A percentile compares a stretch with the other conserved stretches of the same genome.
Conservation (phyloP, 2,329 filamentous ascomycete species). For the Xylaria sp. region DNA sequence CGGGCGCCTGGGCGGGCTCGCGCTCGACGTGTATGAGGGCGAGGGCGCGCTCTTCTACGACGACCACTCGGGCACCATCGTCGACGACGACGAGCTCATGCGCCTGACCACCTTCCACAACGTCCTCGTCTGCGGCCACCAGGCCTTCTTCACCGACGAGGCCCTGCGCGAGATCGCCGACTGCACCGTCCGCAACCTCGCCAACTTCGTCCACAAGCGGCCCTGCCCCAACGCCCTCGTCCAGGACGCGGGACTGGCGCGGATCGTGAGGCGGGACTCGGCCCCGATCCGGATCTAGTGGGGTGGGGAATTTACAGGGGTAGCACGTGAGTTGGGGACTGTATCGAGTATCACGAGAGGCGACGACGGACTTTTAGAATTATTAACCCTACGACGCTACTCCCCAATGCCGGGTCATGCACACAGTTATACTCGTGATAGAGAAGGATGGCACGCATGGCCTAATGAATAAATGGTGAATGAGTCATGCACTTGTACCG, state of each 20-base stretch:
- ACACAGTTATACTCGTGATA: neutral
- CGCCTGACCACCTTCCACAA: constrained; percentile 70
- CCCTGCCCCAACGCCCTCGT: constrained; percentile 32
- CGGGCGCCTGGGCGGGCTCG: constrained; percentile 62
- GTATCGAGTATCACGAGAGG: neutral
- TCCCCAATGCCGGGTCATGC: too few relatives aligned
- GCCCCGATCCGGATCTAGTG: constrained; percentile 41
- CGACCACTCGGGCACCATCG: constrained; percentile 66
- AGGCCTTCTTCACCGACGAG: constrained; percentile 71
- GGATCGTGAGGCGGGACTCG: constrained; percentile 32
- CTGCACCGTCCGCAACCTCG: constrained; percentile 60
- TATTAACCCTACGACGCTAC: too few relatives aligned
- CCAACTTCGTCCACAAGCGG: constrained; percentile 42
- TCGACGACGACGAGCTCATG: constrained; percentile 68
- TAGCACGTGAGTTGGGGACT: neutral
- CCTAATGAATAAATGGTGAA: neutral
- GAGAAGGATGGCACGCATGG: neutral
- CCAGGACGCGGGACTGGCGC: constrained; percentile 6
- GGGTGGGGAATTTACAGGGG: neutral
- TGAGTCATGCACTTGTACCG: neutral
- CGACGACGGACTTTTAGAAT: neutral
- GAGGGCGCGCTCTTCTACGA: constrained; percentile 67
- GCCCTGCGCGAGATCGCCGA: constrained; percentile 66
- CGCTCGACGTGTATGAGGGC: constrained; percentile 70
- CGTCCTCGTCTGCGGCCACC: constrained; percentile 67